A percentile compares a stretch with the other conserved stretches of the same genome.
These are phyloP conservation scores for Haplosporangium gracile DNA, from an alignment of 192 early-diverging fungal species.

Conservation along the genomic window DNA sequence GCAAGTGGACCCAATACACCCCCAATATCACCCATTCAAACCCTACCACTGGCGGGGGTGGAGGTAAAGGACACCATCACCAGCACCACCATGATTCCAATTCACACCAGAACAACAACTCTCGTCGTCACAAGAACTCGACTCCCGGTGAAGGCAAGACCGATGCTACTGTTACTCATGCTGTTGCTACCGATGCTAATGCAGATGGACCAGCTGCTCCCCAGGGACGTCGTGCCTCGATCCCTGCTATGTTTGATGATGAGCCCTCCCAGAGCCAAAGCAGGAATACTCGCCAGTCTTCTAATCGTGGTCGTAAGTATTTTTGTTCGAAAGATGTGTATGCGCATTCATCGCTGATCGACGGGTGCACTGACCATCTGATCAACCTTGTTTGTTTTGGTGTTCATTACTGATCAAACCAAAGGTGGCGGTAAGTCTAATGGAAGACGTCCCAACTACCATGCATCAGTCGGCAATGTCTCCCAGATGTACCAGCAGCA, in stretches of 20 bases:
- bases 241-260: conserved; percentile 47
- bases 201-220: too few relatives aligned
- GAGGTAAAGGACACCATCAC: too few relatives aligned
- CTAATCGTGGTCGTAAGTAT: conserved; percentile 40
- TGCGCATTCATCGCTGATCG: too few relatives aligned
- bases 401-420: too few relatives aligned
- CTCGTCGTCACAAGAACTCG: conserved; percentile 47
- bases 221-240: conserved; percentile 36
- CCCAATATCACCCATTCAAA: conserved; percentile 65
- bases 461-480: conserved; percentile 40
- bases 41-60: too few relatives aligned
- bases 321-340: too few relatives aligned
- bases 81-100: conserved; percentile 48
- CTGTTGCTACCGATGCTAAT: too few relatives aligned
- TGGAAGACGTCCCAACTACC: conserved; percentile 29
- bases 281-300: too few relatives aligned
- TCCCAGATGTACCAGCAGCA: conserved; percentile 28
- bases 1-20: conserved; percentile 31
- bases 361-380: not conserved
- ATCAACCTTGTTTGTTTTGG: not conserved
- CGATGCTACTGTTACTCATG: conserved; percentile 1
- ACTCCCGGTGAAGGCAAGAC: conserved; percentile 23
- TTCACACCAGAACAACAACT: conserved; percentile 38
- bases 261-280: conserved; percentile 18
- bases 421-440: conserved; percentile 35